Conservation (phyloP, 2,329 filamentous ascomycete genomes). For the Raffaelea deltoideospora region DNA sequence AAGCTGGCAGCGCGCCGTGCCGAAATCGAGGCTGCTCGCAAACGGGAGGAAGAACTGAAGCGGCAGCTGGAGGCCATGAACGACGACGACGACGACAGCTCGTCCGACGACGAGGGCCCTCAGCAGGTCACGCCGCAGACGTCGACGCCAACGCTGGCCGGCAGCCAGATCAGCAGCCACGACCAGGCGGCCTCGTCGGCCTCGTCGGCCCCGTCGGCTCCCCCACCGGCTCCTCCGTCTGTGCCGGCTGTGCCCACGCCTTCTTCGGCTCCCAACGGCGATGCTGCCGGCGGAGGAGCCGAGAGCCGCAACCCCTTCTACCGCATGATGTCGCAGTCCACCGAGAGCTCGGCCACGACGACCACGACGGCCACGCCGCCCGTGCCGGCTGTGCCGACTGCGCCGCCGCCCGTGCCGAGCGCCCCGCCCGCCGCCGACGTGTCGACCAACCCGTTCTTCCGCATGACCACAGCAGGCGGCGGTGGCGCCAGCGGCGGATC, state of each 20-base stretch:
- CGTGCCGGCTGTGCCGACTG: background rate
- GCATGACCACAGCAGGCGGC: too few species aligned
- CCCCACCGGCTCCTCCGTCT: background rate
- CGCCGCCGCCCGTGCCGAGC: conserved; percentile 18
- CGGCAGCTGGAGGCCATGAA: conserved; percentile 65
- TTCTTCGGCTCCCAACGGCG: conserved; percentile 13
- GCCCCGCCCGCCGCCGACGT: conserved; percentile 34
- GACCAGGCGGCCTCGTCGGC: conserved; percentile 34
- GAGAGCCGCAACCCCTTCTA: conserved; percentile 94
- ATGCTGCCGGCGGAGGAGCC: conserved; percentile 32
- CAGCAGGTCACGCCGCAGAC: conserved; percentile 48
- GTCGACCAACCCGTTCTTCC: conserved; percentile 94
- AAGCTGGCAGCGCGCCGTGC: conserved; percentile 72
- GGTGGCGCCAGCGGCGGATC: conserved; percentile 42
- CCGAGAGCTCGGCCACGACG: conserved; percentile 33
- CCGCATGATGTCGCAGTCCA: conserved; percentile 65
- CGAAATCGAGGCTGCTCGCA: conserved; percentile 81
- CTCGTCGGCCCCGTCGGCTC: conserved; percentile 22
- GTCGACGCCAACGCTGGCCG: conserved; percentile 39
- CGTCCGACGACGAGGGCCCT: conserved; percentile 67
- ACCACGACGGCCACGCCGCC: conserved; percentile 16
- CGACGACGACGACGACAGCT: conserved; percentile 57
- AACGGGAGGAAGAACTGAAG: conserved; percentile 80
- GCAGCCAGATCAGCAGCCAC: conserved; percentile 35
- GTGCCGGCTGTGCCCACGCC: conserved; percentile 16